Conservation (phyloP, 78 protist species). For the Anaeramoeba ignava region DNA sequence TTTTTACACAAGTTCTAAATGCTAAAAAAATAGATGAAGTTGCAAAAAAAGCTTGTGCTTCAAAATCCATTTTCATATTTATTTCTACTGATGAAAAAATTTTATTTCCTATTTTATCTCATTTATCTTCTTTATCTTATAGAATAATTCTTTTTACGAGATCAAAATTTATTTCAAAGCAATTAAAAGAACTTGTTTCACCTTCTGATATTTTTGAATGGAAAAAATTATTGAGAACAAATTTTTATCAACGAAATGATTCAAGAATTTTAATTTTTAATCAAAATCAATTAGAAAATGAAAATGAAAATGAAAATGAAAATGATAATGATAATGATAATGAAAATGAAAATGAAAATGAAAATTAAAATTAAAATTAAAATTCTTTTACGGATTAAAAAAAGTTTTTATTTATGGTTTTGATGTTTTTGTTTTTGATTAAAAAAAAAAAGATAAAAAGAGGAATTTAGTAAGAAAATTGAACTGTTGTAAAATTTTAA, state of each 20-base stretch:
- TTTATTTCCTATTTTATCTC: background rate
- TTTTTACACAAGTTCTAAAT: constrained; percentile 2
- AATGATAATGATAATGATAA: constrained; percentile 7
- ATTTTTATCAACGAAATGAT: background rate
- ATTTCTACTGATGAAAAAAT: background rate
- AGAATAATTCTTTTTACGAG: background rate
- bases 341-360: no score
- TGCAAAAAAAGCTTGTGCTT: background rate
- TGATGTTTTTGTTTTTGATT: no score
- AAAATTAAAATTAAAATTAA: no score
- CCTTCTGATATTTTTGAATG: background rate
- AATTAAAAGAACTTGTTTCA: background rate
- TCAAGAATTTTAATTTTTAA: background rate
- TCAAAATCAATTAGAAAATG: background rate
- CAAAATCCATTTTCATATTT: background rate
- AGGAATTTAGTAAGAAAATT: no score
- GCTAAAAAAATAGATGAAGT: background rate
- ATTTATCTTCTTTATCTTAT: background rate
- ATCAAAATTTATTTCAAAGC: background rate
- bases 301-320: background rate
- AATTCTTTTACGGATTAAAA: no score
- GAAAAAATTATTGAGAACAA: background rate
- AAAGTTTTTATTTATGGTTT: no score
- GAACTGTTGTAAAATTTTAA: no score
- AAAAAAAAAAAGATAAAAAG: no score